Evolutionary conservation across 2,329 filamentous ascomycete genomes (phyloP), one percentile per base, ranked within the genome.

Genomic region (Bipolaris cookei): DNA sequence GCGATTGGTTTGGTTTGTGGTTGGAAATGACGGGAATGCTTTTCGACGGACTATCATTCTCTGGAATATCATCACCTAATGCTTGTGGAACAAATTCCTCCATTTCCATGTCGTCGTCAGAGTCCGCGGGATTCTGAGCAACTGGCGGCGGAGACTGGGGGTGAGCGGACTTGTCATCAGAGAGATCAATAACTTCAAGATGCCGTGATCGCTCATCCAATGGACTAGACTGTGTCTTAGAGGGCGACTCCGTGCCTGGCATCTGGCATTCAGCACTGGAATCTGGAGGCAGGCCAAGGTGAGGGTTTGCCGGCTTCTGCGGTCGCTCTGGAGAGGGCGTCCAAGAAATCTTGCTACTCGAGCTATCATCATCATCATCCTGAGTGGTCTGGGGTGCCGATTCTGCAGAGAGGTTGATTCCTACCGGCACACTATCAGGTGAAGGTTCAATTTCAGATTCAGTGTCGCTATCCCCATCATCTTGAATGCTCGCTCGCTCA

Each of bases 101-200:
- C 63, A 74, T 59, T 11, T 74, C 71, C 64, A 71, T 71, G 1
- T 74, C 71, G 3, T 67, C 63, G 14, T 72, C 70, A n/a, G 56
- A 62, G 46, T 64, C 62, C 3, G 44, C 8, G 21, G 51, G 39
- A 7, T 23, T 38, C 13, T 50, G 49, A 13, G 20, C 38, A 39
- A 14, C 37, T 11, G 58, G 64, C n/a, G 65, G 66, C 2, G 70
- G 71, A 3, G 66, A 72, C 3, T 57, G 51, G 5, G 51, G 65
- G 10, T 21, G 39, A 20, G 28, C 47, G 6, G 42, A 11, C 20
- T 58, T 34, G n/a, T 64, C 57, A 10, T 64, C 50, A 6, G 61
- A 65, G 8, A 63, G 59, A 13, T 56, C 30, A 13, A 62, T 48
- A 1, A 52, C 14, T 11, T 41, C 25, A 11, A 44, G 45, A 13